Base-by-base conservation (phyloP, 1,139 yeast species). In the Debaryomyces psychrophilus region DNA sequence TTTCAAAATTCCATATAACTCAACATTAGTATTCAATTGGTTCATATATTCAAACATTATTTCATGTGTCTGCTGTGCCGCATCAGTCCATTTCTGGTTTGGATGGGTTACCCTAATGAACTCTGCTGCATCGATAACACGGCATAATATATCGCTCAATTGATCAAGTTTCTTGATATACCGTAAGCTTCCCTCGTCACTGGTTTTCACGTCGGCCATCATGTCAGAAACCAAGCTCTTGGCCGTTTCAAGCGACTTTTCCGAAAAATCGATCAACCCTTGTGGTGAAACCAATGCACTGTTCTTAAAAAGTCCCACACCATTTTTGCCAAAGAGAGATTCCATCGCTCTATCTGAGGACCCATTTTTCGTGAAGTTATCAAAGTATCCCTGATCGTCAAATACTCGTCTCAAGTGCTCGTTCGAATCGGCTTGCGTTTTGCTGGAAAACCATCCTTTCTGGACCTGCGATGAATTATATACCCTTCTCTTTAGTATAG, bases 1-100 rank as follows among this genome's bases (percentile, higher is more conserved):
- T 28, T 78, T 76, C 40, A 93, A 73, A 45, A 79, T 81, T 37
- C 70, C 66, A 59, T 85, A 90, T 36, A 93, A 72, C 38, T 81
- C 87, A 12, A 85, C 88, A 49, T 90, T 87, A 5, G 98, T 93
- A 63, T 93, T 93, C 41, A 93, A 73, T 50, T 87, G 81, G 65
- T 90, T 93, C 99, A 93, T 95, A 64, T 86, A 92, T 55, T 90
- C 96, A 66, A 86, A 93, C 87, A 93, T 81, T 52, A 83, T 75
- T 57, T 90, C 96, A 60, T 93, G 97, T 26, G 95, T 87, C 44
- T 80, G 77, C 59, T 93, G 97, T 0, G 99, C 97, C 1, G 93
- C 95, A 41, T 75, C 76, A 3, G 86, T 77, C 77, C 89, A 90
- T 35, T 73, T 68, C 43, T 73, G 72, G 52, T 85, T 79, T 0